Conservation (phyloP, 257 asterid genomes). For the Catharanthus roseus region DNA sequence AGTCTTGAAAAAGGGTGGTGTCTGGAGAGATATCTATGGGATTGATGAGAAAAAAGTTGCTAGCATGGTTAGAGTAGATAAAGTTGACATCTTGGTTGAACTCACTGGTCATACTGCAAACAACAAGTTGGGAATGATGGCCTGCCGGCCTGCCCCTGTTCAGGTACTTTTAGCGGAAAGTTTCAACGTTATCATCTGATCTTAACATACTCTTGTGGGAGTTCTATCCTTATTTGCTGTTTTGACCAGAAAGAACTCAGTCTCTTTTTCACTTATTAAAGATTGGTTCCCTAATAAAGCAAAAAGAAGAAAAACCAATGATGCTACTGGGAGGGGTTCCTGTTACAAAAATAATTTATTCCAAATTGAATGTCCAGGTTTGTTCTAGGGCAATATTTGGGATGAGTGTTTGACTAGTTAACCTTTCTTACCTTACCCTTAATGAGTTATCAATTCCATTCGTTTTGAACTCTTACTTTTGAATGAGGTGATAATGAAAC, state of each 20-base stretch:
- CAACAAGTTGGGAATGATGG: constrained; percentile 98
- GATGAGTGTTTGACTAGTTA: too few species aligned
- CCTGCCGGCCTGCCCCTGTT: constrained; percentile 98
- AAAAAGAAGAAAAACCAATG: neutral
- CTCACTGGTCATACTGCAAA: constrained; percentile 99
- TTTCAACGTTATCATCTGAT: neutral
- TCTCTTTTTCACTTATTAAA: constrained; percentile 4
- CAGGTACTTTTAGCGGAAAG: constrained; percentile 49
- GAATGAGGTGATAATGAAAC: neutral
- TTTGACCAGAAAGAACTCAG: constrained; percentile 14
- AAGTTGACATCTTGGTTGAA: constrained; percentile 92
- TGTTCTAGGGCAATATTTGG: too few species aligned
- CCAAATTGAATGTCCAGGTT: too few species aligned
- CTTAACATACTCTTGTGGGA: constrained; percentile 1
- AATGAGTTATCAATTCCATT: neutral
- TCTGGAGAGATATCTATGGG: constrained; percentile 90
- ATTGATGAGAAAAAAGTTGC: constrained; percentile 93
- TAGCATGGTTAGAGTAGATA: constrained; percentile 85
- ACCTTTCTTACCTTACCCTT: neutral
- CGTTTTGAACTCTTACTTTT: neutral
- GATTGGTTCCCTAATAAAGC: neutral
- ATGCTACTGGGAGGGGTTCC: too few species aligned
- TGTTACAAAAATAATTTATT: too few species aligned
- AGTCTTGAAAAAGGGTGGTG: constrained; percentile 81
- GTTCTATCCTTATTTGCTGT: neutral